Base-by-base conservation (phyloP, 2,329 filamentous ascomycete species). In the Dendryphion nanum region DNA sequence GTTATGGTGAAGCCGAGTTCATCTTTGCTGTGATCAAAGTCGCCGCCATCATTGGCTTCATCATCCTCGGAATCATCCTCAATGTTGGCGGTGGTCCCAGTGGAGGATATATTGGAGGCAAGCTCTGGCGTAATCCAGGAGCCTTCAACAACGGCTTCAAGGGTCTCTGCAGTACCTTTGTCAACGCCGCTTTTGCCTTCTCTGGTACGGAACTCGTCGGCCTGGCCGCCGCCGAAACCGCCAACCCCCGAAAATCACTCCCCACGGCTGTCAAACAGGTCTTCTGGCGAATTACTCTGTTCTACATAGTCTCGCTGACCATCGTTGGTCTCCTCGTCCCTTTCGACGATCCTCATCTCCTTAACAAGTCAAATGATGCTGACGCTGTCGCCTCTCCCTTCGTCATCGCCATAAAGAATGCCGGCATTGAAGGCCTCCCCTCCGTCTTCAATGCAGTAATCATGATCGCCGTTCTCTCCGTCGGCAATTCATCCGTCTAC, bases 371-470 rank as follows among this genome's bases (percentile, higher is more conserved):
- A 17, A 77, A 71, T 38, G 72, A 73, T n/a, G 78, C 77, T 33
- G 80, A 89, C 60, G 79, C 83, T 30, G 80, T 81, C 18, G 85
- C 89, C 1, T 95, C 89, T 3, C 91, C 91, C 2, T 96, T 96
- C 63, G 90, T 96, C 53, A 94, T 96, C 55, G 88, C 90, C 45
- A 95, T 95, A 52, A 74, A 85, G 50, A 85, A 89, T 46, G 89
- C 89, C 2, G 85, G 87, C 6, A 94, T 96, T 53, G 70, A 79
- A 29, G 83, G 85, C 2, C 77, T 96, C 3, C 88, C 89, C 2
- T 90, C 86, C 0, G 78, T 96, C 37, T 94, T 96, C 85, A 96
- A 97, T 66, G 82, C 81, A n/a, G 89, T 96, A 44, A 95, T 96
- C 62, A 81, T 96, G 59, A 81, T 95, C 45, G 85, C 90, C 15